phyloP scores from a whole-genome alignment of 2,329 filamentous ascomycete species.

The Sporothrix sp. region DNA sequence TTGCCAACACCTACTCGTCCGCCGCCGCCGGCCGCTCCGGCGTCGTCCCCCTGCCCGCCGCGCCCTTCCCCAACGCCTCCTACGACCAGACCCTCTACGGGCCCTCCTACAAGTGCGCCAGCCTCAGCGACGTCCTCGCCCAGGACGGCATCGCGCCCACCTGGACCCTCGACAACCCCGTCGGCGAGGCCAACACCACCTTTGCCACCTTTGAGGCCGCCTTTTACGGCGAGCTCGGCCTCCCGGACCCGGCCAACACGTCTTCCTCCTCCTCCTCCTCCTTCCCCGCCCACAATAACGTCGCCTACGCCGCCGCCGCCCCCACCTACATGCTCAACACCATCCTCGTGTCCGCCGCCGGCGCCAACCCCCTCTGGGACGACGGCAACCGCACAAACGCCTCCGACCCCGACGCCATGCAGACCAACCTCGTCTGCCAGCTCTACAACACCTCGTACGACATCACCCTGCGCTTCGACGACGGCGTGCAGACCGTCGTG shows the following conservation, averaged over 20 bases:
- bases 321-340: constrained; percentile 10
- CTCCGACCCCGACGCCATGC: neutral
- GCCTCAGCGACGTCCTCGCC: constrained; percentile 2
- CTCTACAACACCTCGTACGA: constrained; percentile 15
- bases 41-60: neutral
- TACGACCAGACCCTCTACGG: constrained; percentile 13
- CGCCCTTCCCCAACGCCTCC: constrained; percentile 6
- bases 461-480: constrained; percentile 1
- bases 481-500: constrained; percentile 10
- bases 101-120: constrained; percentile 12
- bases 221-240: constrained; percentile 11
- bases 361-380: constrained; percentile 6
- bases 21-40: neutral
- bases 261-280: too few species aligned
- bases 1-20: constrained; percentile 11
- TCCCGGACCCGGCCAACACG: neutral
- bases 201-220: constrained; percentile 5
- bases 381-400: neutral
- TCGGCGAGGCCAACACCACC: neutral
- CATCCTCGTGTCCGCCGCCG: constrained; percentile 2
- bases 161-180: constrained; percentile 6
- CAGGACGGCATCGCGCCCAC: neutral
- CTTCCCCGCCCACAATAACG: too few species aligned
- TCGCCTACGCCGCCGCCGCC: constrained; percentile 8
- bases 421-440: constrained; percentile 14